phyloP scores from a whole-genome alignment of 805 yeast species.

The Schizosaccharomyces lindneri region DNA sequence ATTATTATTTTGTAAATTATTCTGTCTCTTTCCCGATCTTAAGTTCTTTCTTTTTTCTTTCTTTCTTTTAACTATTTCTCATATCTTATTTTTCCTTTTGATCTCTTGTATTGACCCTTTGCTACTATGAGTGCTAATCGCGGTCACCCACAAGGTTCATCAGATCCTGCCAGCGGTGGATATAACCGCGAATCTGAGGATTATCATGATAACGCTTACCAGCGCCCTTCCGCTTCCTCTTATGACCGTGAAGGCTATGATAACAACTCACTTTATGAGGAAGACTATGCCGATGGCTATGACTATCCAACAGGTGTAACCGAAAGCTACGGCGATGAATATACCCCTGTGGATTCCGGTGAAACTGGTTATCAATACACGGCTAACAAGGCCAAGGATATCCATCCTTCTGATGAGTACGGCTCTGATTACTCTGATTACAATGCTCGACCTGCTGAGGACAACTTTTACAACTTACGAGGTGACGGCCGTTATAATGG shows the following conservation, averaged over 20 bases:
- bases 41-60: no score
- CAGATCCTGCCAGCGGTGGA: not conserved
- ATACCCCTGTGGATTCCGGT: not conserved
- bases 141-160: no score
- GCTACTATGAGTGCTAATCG: no score
- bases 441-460: not conserved
- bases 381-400: not conserved
- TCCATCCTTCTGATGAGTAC: not conserved
- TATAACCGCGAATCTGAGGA: not conserved
- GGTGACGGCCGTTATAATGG: not conserved
- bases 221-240: not conserved
- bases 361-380: not conserved
- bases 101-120: no score
- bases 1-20: no score
- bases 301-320: not conserved
- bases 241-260: not conserved
- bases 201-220: not conserved
- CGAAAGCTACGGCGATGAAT: not conserved
- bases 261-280: not conserved
- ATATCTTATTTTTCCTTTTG: no score
- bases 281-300: not conserved
- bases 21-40: no score
- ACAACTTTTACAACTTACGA: not conserved
- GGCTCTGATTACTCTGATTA: not conserved
- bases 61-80: no score